These are phyloP conservation scores for Dioscorea zingiberensis DNA, from an alignment of 106 monocot species.

Conservation along the genomic window DNA sequence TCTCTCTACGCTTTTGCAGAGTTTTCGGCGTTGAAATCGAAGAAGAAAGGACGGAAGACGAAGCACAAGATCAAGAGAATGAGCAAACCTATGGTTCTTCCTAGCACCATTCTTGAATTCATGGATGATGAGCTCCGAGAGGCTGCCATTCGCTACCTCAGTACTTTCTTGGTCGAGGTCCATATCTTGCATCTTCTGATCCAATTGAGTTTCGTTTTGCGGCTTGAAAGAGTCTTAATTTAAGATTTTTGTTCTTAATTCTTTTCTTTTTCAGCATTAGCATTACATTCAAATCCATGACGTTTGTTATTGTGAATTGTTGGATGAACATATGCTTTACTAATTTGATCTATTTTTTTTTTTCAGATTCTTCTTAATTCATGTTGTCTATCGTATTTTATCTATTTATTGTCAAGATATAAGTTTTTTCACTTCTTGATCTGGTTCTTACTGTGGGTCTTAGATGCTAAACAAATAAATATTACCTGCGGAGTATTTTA, in stretches of 20 bases:
- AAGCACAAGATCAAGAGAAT: constrained; percentile 50
- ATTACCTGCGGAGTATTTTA: background rate
- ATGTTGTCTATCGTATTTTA: too few relatives aligned
- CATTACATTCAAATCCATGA: background rate
- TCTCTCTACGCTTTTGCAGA: constrained; percentile 2
- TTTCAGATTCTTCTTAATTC: background rate
- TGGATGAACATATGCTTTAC: background rate
- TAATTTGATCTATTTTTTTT: too few relatives aligned
- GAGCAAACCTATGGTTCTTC: constrained; percentile 44
- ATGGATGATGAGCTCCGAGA: constrained; percentile 41
- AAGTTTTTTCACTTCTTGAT: background rate
- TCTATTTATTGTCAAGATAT: background rate
- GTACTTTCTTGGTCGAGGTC: constrained; percentile 45
- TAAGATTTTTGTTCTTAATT: background rate
- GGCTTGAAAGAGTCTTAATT: background rate
- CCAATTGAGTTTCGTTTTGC: background rate
- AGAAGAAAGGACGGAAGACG: constrained; percentile 17
- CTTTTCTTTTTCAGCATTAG: background rate
- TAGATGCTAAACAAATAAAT: background rate
- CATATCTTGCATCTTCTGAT: background rate
- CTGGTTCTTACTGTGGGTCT: background rate
- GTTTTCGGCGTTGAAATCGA: constrained; percentile 17
- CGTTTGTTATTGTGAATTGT: background rate
- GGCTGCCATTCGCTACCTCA: constrained; percentile 43
- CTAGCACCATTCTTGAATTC: constrained; percentile 40